A percentile compares a stretch with the other conserved stretches of the same genome.
These are phyloP conservation scores for Paramecium octaurelia DNA, from an alignment of 73 alveolate genomes.

Conservation along the genomic window DNA sequence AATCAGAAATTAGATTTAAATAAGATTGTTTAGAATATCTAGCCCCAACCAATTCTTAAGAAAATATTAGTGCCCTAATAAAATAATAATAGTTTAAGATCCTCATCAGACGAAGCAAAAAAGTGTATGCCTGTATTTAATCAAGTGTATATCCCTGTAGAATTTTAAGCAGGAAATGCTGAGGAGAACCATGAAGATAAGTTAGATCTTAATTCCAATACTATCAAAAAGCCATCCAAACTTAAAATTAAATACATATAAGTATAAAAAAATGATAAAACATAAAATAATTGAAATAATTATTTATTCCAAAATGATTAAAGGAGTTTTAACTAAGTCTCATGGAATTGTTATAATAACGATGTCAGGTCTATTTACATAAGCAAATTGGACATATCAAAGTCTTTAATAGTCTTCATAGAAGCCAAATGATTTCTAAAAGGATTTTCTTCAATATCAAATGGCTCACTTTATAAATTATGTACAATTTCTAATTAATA, in stretches of 20 bases:
- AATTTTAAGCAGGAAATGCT: not conserved
- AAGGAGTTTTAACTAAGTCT: not conserved
- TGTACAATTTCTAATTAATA: not conserved
- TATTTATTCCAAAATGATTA: not conserved
- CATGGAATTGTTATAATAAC: slow-evolving; percentile 1
- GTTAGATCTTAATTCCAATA: not conserved
- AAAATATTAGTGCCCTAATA: not conserved
- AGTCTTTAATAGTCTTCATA: not conserved
- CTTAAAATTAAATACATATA: not conserved
- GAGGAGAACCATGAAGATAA: not conserved
- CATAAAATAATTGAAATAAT: not conserved
- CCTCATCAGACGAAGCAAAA: not conserved
- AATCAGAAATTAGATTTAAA: not conserved
- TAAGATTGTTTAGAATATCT: not conserved
- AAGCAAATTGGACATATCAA: not conserved
- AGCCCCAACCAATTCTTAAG: not conserved
- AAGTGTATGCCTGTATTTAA: not conserved
- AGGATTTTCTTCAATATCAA: not conserved
- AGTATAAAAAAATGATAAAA: not conserved
- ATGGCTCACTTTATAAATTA: not conserved
- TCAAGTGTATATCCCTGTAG: not conserved
- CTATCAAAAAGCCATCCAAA: not conserved
- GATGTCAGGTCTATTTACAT: not conserved
- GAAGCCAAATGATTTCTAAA: not conserved
- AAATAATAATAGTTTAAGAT: not conserved